Percentiles rank a stretch among this genome's conserved stretches.
Conservation (phyloP, 2,329 filamentous ascomycete species). For the Cladosporium sp. region DNA sequence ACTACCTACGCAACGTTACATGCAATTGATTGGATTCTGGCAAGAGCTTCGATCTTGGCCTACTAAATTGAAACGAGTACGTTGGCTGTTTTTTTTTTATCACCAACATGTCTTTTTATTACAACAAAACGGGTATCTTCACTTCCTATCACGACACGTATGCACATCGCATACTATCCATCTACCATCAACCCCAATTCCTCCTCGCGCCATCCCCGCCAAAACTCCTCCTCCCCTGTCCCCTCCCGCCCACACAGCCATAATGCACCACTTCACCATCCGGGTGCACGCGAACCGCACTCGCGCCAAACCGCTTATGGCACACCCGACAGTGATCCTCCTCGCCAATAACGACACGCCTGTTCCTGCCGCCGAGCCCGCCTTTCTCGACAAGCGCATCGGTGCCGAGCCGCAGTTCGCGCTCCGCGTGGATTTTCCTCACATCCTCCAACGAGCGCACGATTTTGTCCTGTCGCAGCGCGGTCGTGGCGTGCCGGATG, state of each 20-base stretch:
- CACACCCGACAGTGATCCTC: slow-evolving; percentile 89
- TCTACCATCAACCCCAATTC: slow-evolving; percentile 4
- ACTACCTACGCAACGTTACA: too few relatives aligned
- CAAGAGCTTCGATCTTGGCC: too few relatives aligned
- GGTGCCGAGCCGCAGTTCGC: slow-evolving; percentile 69
- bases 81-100: too few relatives aligned
- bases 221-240: not conserved
- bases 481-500: slow-evolving; percentile 78
- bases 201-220: not conserved
- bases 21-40: too few relatives aligned
- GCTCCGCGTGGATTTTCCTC: slow-evolving; percentile 72
- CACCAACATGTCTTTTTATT: too few relatives aligned
- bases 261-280: slow-evolving; percentile 54
- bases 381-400: slow-evolving; percentile 45
- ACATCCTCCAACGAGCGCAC: slow-evolving; percentile 71
- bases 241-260: slow-evolving; percentile 37
- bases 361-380: slow-evolving; percentile 58
- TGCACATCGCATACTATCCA: not conserved
- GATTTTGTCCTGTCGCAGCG: slow-evolving; percentile 75
- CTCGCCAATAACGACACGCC: slow-evolving; percentile 75
- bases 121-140: not conserved
- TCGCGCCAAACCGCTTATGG: slow-evolving; percentile 85
- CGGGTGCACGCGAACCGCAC: slow-evolving; percentile 83
- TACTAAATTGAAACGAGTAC: too few relatives aligned
- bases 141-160: not conserved